Evolutionary conservation across 768 basidiomycete genomes (phyloP), one percentile per base, ranked within the genome.

Genomic region (Boletus speciosus): DNA sequence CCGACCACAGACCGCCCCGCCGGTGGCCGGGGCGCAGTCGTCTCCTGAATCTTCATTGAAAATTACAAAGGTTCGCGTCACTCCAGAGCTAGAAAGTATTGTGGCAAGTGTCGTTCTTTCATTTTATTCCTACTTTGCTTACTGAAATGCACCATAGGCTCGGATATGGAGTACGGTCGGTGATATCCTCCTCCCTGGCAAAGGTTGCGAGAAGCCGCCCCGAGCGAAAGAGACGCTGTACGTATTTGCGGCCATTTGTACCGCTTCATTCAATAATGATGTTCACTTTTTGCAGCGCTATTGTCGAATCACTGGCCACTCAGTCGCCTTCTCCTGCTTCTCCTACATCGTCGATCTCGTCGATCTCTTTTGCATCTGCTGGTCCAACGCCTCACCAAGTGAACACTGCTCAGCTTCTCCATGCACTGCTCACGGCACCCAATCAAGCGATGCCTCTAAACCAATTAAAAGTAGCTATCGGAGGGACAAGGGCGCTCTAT

Each of bases 101-200:
- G 75, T 79, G 51, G 88, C 84, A 71, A 56, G 84, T 73, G 16
- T 46, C 9, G 15, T 49, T 21, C 4, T 19, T 46, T 43, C 16
- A 3, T 29, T 50, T 42, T 23, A n/a, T 44, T n/a, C 21, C 16
- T 21, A 3, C 5, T 12, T 15, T 42, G 2, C 43, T 50, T 21
- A 5, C 29, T 46, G 31, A 56, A 38, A 10, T 5, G 12, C 12
- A 5, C 4, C 37, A 8, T 58, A 91, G 90, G 65, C 77, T 27
- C 88, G 82, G 63, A 85, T 92, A 58, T 88, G 87, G 86, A 56
- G 73, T 11, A 81, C 83, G 10, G 73, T 84, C 11, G 81, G 84
- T 19, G 87, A 90, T 42, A 72, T 83, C 35, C 75, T 90, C 16
- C 78, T 81, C 72, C 81, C 82, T 16, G 81, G 80, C 14, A 73